Conservation (phyloP, 176 grass and related monocot genomes). For the Eragrostis curvula region DNA sequence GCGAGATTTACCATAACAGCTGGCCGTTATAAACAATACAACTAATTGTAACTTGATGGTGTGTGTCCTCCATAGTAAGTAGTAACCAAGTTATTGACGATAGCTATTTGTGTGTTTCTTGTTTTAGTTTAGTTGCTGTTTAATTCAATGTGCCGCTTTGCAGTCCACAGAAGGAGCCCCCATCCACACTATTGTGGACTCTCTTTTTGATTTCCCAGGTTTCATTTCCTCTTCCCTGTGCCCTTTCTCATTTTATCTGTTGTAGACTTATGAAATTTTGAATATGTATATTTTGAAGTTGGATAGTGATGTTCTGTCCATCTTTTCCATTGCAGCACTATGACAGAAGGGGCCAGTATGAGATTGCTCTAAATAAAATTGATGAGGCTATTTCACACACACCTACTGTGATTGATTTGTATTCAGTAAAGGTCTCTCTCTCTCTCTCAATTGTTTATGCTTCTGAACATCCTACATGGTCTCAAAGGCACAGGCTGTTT, state of each 20-base stretch:
- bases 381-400: conserved; percentile 93
- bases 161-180: conserved; percentile 83
- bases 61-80: not conserved
- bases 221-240: conserved; percentile 35
- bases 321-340: conserved; percentile 77
- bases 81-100: not conserved
- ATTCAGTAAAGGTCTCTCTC: conserved; percentile 81
- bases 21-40: not conserved
- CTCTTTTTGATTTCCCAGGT: conserved; percentile 97
- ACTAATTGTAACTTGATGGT: conserved; percentile 6
- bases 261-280: conserved; percentile 13
- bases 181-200: conserved; percentile 94
- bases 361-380: conserved; percentile 84
- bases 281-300: conserved; percentile 26
- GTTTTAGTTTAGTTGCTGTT: conserved; percentile 22
- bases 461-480: too few species aligned
- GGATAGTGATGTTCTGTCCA: conserved; percentile 19
- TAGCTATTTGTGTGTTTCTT: not conserved
- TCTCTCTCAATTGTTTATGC: not conserved
- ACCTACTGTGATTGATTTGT: conserved; percentile 98
- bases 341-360: conserved; percentile 85
- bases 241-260: conserved; percentile 23
- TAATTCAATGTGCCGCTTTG: not conserved
- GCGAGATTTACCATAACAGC: not conserved
- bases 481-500: too few species aligned